Evolutionary conservation across 1,284 basidiomycete species (phyloP), one percentile per base, ranked within the genome.

Genomic region (Somion occarium): DNA sequence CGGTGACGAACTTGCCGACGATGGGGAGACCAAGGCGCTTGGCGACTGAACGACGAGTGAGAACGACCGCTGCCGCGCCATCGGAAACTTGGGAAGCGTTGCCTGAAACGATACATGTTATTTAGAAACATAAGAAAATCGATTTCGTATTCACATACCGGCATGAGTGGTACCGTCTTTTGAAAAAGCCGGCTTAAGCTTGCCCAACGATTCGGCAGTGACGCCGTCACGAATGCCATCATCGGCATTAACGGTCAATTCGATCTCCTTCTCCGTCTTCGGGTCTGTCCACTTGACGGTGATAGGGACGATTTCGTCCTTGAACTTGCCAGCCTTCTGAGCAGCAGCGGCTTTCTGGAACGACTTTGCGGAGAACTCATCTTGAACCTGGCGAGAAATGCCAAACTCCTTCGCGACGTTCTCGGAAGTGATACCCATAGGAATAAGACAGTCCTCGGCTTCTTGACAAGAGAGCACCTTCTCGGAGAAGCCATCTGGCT

Each of bases 61-160:
- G 85, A 50, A 99, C 72, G 46, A 98, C 94, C 0, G 95, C 95
- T 45, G 95, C 93, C 20, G 96, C 96, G 55, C 96, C 96, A 64
- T 99, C 97, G n/a, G 93, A 94, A 44, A 99, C 85, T 68, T 98
- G 95, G 22, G 90, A 94, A 1, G 94, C 92, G 69, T 95, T 98
- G 34, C 85, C 82, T 79, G 52, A 5, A 9, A n/a, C 1, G 20
- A n/a, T 4, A 18, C 15, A 23, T 2, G 25, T 38, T 39, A 2
- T n/a, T n/a, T n/a, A n/a, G n/a, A n/a, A n/a, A n/a, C n/a, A n/a
- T n/a, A n/a, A n/a, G n/a, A n/a, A n/a, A n/a, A n/a, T n/a, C n/a
- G 20, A 47, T 25, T 34, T 2, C 43, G 7, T 3, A 5, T 3
- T 43, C 18, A 57, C 59, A 26, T 58, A 75, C 83, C 88, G 44